Base-by-base conservation (phyloP, 2,329 filamentous ascomycete species). In the Sclerotinia nivalis region DNA sequence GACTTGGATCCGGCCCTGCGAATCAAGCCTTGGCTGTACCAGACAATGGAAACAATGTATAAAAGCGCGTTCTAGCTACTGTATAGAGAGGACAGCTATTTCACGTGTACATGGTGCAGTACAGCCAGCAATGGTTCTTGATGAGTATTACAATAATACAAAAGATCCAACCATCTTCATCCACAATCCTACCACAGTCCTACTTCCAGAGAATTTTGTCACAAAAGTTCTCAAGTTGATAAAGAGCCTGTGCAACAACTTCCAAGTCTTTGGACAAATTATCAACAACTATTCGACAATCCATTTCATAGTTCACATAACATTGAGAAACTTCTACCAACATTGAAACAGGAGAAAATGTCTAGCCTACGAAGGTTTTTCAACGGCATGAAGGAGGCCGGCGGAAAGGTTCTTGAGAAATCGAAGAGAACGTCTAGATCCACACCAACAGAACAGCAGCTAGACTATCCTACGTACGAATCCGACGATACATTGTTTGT, bases 381-480 rank as follows among this genome's bases (percentile, higher is more conserved):
- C 7, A 12, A 50, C 7, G 25, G 3, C 2, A 62, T 50, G 45
- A 49, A 62, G 10, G 28, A n/a, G 43, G 10, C 12, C 9, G 20
- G 6, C 10, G 18, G 10, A 15, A 49, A 9, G 2, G 20, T 8
- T 10, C 25, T 47, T 5, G 4, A 9, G 4, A 22, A n/a, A 1
- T 2, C 8, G 13, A n/a, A 31, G 2, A 10, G 43, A 49, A 34
- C 0, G 9, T 5, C 25, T 2, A 31, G 1, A n/a, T 10, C 3
- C 2, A 34, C 5, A 13, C 5, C 25, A 22, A 9, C 6, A 22
- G 15, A 3, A 4, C 18, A 20, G 25, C 15, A 31, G 5, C n/a
- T 5, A 1, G 0, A 3, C 1, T 45, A 4, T 9, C 10, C 25
- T 2, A 22, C 0, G 20, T 13, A 10, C 6, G 22, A 34, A 1